These are phyloP conservation scores for Amylostereum areolatum DNA, from an alignment of 1,284 basidiomycete genomes.

Conservation along the genomic window DNA sequence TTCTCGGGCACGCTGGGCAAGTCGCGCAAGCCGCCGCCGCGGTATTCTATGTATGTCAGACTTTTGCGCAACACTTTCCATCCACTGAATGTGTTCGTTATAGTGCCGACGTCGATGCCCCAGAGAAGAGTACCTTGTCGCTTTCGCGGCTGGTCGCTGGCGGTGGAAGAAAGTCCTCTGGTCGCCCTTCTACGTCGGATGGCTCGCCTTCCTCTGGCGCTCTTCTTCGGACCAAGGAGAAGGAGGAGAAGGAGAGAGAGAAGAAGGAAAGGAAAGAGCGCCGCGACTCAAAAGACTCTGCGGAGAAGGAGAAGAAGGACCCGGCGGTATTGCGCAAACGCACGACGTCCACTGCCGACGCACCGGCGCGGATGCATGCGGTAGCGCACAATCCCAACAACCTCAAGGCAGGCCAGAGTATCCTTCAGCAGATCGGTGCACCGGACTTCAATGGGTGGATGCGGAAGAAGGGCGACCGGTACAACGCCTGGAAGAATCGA, in stretches of 20 bases:
- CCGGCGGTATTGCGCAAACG: constrained; percentile 42
- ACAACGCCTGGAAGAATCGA: constrained; percentile 89
- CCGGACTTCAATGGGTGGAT: constrained; percentile 92
- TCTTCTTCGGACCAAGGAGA: constrained; percentile 10
- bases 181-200: constrained; percentile 32
- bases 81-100: neutral
- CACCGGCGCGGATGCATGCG: constrained; percentile 8
- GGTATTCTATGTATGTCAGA: constrained; percentile 47
- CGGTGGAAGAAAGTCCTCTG: constrained; percentile 32
- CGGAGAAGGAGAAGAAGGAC: constrained; percentile 18
- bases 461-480: constrained; percentile 92
- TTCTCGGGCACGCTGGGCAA: constrained; percentile 56
- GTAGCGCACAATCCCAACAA: no score
- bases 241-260: constrained; percentile 5
- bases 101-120: constrained; percentile 13
- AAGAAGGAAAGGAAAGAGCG: constrained; percentile 13
- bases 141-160: constrained; percentile 43
- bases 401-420: constrained; percentile 61
- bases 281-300: constrained; percentile 10
- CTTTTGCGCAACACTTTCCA: constrained; percentile 1
- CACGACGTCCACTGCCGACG: constrained; percentile 33
- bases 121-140: constrained; percentile 23
- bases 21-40: constrained; percentile 75
- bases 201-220: constrained; percentile 14
- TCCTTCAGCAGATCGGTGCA: constrained; percentile 83